These are phyloP conservation scores for Hsuehochloa calcarea DNA, from an alignment of 176 grass and related monocot species.

Conservation along the genomic window DNA sequence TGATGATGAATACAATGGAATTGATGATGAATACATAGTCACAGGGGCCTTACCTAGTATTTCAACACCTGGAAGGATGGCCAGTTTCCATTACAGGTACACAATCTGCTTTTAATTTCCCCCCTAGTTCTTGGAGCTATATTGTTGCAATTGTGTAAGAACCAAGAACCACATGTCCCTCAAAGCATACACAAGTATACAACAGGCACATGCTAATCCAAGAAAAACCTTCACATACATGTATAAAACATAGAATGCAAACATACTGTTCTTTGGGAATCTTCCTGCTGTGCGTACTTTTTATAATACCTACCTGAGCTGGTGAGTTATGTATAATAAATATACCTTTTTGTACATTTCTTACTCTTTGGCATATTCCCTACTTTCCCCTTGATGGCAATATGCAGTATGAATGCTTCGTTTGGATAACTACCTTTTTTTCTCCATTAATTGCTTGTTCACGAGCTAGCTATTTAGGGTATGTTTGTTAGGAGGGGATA, in stretches of 20 bases:
- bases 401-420: not conserved
- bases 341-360: not conserved
- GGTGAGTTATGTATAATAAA: not conserved
- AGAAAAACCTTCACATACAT: not conserved
- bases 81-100: conserved; percentile 63
- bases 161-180: not conserved
- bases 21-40: conserved; percentile 78
- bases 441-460: not conserved
- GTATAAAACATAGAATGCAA: not conserved
- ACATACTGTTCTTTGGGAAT: not conserved
- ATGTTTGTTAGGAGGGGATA: not conserved
- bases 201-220: conserved; percentile 6
- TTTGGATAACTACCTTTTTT: not conserved
- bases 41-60: conserved; percentile 56
- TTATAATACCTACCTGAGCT: conserved; percentile 23
- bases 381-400: not conserved
- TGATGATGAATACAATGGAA: conserved; percentile 84
- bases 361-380: not conserved
- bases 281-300: not conserved
- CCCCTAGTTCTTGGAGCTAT: not conserved
- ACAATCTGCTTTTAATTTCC: not conserved
- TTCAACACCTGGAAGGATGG: conserved; percentile 49
- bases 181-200: not conserved
- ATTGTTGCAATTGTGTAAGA: conserved; percentile 5
- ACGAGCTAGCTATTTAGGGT: conserved; percentile 5